Base-by-base conservation (phyloP, 2,329 filamentous ascomycete genomes). In the Lachnellula willkommii region DNA sequence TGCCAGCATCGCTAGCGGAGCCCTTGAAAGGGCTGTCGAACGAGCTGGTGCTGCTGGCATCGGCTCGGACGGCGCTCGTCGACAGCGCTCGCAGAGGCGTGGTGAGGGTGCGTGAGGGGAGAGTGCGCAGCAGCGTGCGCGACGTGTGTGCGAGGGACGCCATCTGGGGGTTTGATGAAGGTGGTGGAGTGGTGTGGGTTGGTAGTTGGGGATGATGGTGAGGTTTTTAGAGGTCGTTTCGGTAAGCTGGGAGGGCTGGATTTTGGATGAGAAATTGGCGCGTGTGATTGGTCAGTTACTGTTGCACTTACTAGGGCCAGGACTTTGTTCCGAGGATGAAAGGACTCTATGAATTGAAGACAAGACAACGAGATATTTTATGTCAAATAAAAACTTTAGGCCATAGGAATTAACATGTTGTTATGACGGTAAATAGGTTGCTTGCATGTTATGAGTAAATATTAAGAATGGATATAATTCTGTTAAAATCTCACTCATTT, bases 141-240 rank as follows among this genome's bases (percentile, higher is more conserved):
- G 87, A 83, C 71, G 84, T 81, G 72, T 81, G 79, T 70, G 84
- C 76, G 74, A 90, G 81, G 72, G 84, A 78, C 74, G 84, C 84
- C 85, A 89, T 89, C 69, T 56, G 58, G 59, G 52, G 55, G 55
- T 36, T 50, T 47, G 59, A 50, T 47, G 59, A 43, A 54, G 42
- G 37, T 50, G 54, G 59, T 45, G 53, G 35, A 22, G 32, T 52
- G 36, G 49, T 36, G 50, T 26, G 58, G 40, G 32, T 49, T 55
- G 46, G 55, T 24, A 5, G 53, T 60, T 49, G 47, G 43, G 22
- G 22, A 24, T 24, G 22, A 28, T 32, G 28, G 3, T 32, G 28
- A 28, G 28, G 26, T 57, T 53, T 53, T 58, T 55, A 47, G 50
- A 52, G 48, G 26, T 39, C 20, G 46, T n/a, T 47, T 48, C 47